Conservation (phyloP, 1,139 yeast genomes). For the Magnusiomyces suaveolens region DNA sequence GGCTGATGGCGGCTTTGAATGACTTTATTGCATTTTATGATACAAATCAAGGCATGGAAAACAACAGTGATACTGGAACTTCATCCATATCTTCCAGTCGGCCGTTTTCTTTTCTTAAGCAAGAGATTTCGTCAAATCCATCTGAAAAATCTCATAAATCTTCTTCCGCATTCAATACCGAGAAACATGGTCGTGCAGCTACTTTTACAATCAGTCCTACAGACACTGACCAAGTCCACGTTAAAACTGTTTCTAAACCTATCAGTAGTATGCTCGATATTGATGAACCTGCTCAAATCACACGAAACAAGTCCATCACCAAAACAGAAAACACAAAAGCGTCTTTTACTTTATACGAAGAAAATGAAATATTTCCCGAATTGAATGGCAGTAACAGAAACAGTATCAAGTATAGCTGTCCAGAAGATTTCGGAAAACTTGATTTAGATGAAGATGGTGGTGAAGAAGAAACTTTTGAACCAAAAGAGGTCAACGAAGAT, state of each 20-base stretch:
- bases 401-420: neutral
- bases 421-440: neutral
- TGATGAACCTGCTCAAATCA: neutral
- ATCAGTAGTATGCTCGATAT: too few relatives aligned
- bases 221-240: too few relatives aligned
- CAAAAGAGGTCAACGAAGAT: neutral
- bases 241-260: too few relatives aligned
- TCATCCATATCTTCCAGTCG: neutral
- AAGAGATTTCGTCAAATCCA: too few relatives aligned
- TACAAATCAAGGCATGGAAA: neutral
- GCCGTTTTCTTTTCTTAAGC: neutral
- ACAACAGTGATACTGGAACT: neutral
- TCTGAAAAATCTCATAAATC: too few relatives aligned
- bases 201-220: neutral
- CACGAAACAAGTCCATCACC: neutral
- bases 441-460: neutral
- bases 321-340: neutral
- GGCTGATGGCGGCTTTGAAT: constrained; percentile 3
- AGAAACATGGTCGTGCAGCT: too few relatives aligned
- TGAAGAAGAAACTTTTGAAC: neutral
- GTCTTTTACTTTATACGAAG: neutral
- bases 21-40: constrained; percentile 3
- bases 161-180: too few relatives aligned
- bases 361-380: neutral
- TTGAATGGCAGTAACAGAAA: neutral